Conservation (phyloP, 768 basidiomycete genomes). For the Xerocomus brunneocitrinus region DNA sequence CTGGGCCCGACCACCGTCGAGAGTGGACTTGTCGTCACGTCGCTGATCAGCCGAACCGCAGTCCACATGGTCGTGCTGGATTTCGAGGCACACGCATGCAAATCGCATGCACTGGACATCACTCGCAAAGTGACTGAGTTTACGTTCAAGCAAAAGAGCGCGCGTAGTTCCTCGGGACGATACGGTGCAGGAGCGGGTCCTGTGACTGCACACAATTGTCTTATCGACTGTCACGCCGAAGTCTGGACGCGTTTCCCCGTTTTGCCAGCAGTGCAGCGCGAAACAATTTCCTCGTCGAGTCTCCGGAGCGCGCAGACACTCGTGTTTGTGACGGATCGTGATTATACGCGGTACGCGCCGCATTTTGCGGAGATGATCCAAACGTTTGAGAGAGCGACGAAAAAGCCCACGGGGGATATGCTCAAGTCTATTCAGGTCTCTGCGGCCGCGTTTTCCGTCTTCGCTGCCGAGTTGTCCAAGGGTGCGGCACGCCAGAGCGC, state of each 20-base stretch:
- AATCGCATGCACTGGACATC: slow-evolving; percentile 47
- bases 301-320: slow-evolving; percentile 34
- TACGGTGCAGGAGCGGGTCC: not conserved
- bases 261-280: slow-evolving; percentile 45
- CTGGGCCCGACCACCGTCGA: slow-evolving; percentile 25
- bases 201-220: slow-evolving; percentile 40
- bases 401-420: slow-evolving; percentile 47
- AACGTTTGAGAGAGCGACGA: slow-evolving; percentile 44
- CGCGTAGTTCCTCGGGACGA: slow-evolving; percentile 12
- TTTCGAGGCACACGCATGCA: slow-evolving; percentile 24
- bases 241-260: slow-evolving; percentile 63
- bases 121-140: slow-evolving; percentile 54
- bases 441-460: slow-evolving; percentile 27
- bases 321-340: slow-evolving; percentile 40
- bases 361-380: slow-evolving; percentile 45
- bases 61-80: slow-evolving; percentile 44
- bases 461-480: slow-evolving; percentile 17
- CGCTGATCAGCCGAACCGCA: slow-evolving; percentile 38
- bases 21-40: slow-evolving; percentile 35
- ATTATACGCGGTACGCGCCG: slow-evolving; percentile 32
- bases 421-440: slow-evolving; percentile 37
- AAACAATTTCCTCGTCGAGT: slow-evolving; percentile 36
- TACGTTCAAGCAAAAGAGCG: slow-evolving; percentile 45
- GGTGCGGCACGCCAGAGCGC: not conserved
- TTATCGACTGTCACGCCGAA: slow-evolving; percentile 52